Evolutionary conservation across 2,329 filamentous ascomycete species (phyloP).

Genomic region (Penicillium rolfsii): DNA sequence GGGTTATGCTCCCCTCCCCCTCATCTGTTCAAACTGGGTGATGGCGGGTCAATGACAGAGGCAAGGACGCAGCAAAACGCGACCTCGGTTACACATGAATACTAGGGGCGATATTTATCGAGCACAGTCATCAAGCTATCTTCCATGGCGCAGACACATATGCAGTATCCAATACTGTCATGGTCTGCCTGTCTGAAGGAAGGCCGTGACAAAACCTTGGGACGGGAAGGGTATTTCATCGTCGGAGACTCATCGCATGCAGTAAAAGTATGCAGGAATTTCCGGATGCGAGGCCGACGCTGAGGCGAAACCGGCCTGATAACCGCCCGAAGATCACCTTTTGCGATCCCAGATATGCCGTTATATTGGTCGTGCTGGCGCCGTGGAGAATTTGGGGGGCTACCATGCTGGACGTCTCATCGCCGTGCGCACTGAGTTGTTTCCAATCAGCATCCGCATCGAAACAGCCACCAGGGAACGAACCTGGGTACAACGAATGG

Average conservation of each 20-base stretch:
- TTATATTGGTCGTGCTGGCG: background rate
- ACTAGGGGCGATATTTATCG: background rate
- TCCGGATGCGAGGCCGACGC: background rate
- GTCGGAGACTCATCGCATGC: constrained; percentile 11
- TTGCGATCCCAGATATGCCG: background rate
- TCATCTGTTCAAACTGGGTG: constrained; percentile 18
- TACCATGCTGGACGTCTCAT: background rate
- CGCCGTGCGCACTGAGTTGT: constrained; percentile 8
- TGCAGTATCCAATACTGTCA: background rate
- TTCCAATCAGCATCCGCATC: constrained; percentile 6
- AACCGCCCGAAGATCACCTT: background rate
- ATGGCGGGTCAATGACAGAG: constrained; percentile 6
- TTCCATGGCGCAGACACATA: background rate
- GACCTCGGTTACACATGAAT: constrained; percentile 25
- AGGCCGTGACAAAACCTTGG: background rate
- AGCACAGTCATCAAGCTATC: background rate
- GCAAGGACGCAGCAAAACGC: background rate
- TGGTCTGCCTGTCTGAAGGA: background rate
- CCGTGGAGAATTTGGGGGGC: background rate
- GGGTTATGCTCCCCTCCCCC: background rate
- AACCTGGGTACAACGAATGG: background rate
- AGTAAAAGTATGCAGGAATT: constrained; percentile 8
- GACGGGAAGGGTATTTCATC: constrained; percentile 7
- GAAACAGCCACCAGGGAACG: constrained; percentile 2
- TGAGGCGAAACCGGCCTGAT: constrained; percentile 3